These are phyloP conservation scores for Hibiscus syriacus DNA, from an alignment of 345 rosid species.

Conservation along the genomic window DNA sequence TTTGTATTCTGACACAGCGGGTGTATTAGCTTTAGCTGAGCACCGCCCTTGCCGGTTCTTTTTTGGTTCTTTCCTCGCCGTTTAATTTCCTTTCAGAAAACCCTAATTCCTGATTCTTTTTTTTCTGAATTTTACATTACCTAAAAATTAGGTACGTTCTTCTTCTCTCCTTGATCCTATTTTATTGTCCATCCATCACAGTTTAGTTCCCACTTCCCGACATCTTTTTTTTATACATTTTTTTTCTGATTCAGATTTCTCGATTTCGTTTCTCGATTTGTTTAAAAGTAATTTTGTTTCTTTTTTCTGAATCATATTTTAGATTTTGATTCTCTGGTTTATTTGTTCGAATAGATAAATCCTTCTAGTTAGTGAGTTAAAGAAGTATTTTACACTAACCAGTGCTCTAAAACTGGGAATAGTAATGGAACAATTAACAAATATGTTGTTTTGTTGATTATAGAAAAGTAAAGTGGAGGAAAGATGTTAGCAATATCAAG, in stretches of 20 bases:
- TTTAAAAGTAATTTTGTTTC: background rate
- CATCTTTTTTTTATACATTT: background rate
- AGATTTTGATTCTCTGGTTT: background rate
- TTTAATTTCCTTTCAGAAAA: background rate
- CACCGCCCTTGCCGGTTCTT: background rate
- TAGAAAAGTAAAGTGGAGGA: background rate
- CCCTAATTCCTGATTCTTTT: background rate
- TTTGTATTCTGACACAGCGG: background rate
- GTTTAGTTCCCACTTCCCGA: background rate
- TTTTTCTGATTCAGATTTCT: background rate
- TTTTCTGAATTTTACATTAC: background rate
- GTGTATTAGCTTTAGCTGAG: background rate
- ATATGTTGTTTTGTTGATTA: background rate
- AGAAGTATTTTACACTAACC: background rate
- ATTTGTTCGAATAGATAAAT: background rate
- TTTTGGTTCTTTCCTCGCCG: background rate
- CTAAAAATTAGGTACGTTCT: background rate
- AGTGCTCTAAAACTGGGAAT: background rate
- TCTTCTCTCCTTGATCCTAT: background rate
- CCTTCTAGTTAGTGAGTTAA: background rate
- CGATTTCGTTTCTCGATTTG: background rate
- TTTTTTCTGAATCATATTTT: background rate
- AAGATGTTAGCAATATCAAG: constrained; percentile 46
- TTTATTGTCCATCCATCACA: background rate
- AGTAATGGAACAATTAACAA: background rate